phyloP scores from a whole-genome alignment of 2,329 filamentous ascomycete genomes.

The Penicillium sp. region DNA sequence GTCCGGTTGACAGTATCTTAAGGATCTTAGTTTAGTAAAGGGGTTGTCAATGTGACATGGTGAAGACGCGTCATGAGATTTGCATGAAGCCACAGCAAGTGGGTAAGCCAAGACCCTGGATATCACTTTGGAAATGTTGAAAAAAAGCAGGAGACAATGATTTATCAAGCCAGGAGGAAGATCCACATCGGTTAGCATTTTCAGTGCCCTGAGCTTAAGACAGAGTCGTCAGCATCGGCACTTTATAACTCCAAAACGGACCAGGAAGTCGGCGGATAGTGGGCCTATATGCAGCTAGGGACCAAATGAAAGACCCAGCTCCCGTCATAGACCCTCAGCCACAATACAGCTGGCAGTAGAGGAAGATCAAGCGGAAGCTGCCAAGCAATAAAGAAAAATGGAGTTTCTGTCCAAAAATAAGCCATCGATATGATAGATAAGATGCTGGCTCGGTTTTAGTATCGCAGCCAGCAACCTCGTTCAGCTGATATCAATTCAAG shows the following conservation, averaged over 20 bases:
- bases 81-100: neutral
- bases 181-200: neutral
- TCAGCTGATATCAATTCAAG: slow-evolving; percentile 1
- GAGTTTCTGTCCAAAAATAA: neutral
- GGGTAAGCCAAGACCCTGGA: neutral
- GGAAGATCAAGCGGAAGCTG: neutral
- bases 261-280: neutral
- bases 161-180: neutral
- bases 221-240: neutral
- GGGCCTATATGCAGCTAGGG: neutral
- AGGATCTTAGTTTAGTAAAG: neutral
- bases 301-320: neutral
- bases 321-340: neutral
- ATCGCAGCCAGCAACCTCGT: slow-evolving; percentile 3
- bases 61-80: neutral
- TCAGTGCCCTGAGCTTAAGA: slow-evolving; percentile 2
- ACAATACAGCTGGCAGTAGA: neutral
- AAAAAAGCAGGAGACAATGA: neutral
- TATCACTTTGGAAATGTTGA: neutral
- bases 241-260: neutral
- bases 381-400: neutral
- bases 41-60: neutral
- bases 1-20: neutral
- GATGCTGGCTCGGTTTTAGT: neutral
- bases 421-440: neutral